Conservation (phyloP, 2,329 filamentous ascomycete species). For the Apiospora hydei region DNA sequence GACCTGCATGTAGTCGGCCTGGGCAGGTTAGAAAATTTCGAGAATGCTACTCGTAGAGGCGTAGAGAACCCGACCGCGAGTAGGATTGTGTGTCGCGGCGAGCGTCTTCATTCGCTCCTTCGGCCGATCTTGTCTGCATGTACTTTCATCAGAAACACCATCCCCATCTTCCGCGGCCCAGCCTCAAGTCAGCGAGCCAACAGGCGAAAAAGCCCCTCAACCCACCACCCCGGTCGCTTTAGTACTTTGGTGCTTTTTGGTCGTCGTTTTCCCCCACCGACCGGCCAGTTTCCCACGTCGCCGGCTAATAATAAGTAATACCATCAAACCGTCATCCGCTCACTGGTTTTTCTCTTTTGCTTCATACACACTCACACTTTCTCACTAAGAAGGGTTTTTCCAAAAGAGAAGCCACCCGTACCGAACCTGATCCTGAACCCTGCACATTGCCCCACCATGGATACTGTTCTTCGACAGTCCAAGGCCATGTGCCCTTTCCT, state of each 20-base stretch:
- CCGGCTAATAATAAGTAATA: conserved; percentile 19
- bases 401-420: conserved; percentile 8
- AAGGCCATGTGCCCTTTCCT: conserved; percentile 97
- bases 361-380: conserved; percentile 12
- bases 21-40: neutral
- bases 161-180: conserved; percentile 16
- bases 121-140: conserved; percentile 16
- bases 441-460: conserved; percentile 67
- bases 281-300: conserved; percentile 16
- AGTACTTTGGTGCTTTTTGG: neutral
- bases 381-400: neutral
- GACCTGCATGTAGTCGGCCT: neutral
- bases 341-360: neutral
- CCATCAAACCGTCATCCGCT: neutral
- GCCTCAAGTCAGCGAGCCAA: neutral
- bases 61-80: neutral
- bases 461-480: conserved; percentile 92
- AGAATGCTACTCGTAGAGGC: neutral
- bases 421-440: neutral
- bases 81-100: neutral
- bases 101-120: conserved; percentile 5
- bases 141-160: neutral
- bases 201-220: conserved; percentile 8
- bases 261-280: neutral
- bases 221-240: conserved; percentile 4